Evolutionary conservation across 306 rosid species (phyloP).

Genomic region (Acacia confusa): DNA sequence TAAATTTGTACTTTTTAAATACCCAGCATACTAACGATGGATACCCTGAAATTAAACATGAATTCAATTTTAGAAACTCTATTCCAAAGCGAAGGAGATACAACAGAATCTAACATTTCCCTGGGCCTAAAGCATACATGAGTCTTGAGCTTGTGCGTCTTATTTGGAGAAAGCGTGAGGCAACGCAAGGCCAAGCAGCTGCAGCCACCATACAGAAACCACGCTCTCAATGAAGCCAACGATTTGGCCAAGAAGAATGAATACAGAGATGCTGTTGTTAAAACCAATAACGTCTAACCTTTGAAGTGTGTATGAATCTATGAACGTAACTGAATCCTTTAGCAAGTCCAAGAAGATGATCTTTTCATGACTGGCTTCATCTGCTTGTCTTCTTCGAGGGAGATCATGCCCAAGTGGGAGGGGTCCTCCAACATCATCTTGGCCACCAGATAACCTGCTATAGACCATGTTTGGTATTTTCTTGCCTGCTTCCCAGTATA

Average conservation of each 20-base stretch:
- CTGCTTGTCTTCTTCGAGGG: conserved; percentile 88
- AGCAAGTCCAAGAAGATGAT: conserved; percentile 85
- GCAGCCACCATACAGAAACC: neutral
- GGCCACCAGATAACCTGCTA: conserved; percentile 84
- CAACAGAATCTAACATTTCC: neutral
- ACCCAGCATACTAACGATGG: neutral
- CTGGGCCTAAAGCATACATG: neutral
- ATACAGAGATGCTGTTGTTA: conserved; percentile 34
- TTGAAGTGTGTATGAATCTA: conserved; percentile 31
- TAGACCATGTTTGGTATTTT: conserved; percentile 89
- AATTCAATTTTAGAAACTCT: neutral
- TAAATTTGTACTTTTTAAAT: no score
- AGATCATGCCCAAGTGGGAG: conserved; percentile 84
- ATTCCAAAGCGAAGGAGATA: neutral
- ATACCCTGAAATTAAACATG: neutral
- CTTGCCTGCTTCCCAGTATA: conserved; percentile 84
- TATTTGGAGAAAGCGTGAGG: neutral
- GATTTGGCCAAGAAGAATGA: conserved; percentile 29
- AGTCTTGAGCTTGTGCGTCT: no score
- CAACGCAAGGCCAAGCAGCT: neutral
- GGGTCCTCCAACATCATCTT: conserved; percentile 96
- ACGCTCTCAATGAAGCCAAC: neutral
- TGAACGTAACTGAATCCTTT: conserved; percentile 26
- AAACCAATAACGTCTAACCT: conserved; percentile 49
- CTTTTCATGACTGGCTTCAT: conserved; percentile 76